A percentile compares a stretch with the other conserved stretches of the same genome.
Evolutionary conservation across 768 basidiomycete species (phyloP).

Genomic region (Pseudohyphozyma bogoriensis): DNA sequence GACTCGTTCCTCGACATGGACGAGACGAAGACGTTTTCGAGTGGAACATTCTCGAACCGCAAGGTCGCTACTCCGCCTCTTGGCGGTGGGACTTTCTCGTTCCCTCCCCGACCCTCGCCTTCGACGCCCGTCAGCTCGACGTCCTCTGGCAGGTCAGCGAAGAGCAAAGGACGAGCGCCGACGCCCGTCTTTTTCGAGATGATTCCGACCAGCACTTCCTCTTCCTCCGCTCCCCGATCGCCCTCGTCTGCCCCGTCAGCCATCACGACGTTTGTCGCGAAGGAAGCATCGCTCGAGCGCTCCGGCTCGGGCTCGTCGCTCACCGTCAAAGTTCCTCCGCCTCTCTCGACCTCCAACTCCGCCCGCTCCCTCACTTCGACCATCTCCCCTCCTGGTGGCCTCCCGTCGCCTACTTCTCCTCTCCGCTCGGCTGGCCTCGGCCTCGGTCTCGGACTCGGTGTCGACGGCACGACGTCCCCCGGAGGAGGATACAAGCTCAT

Average conservation of each 20-base stretch:
- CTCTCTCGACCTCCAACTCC: neutral
- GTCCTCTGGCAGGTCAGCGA: neutral
- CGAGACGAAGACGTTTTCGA: neutral
- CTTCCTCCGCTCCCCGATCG: neutral
- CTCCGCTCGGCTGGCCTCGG: neutral
- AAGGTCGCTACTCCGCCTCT: neutral
- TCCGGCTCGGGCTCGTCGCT: slow-evolving; percentile 9
- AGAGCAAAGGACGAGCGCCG: neutral
- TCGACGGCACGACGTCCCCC: neutral
- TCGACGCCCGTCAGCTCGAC: neutral
- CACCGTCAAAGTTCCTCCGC: neutral
- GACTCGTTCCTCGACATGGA: slow-evolving; percentile 6
- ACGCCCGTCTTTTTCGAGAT: slow-evolving; percentile 10
- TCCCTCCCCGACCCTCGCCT: slow-evolving; percentile 1
- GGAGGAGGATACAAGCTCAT: slow-evolving; percentile 20
- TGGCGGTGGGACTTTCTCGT: neutral
- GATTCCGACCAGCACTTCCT: neutral
- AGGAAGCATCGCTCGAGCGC: neutral
- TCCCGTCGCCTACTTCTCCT: neutral
- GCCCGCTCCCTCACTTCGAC: neutral
- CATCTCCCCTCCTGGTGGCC: no score
- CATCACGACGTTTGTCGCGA: neutral
- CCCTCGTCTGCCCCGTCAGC: slow-evolving; percentile 16
- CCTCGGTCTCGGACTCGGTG: neutral
- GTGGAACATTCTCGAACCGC: neutral